Evolutionary conservation across 2,329 filamentous ascomycete genomes (phyloP), one percentile per base, ranked within the genome.

Genomic region (Exophiala xenobiotica): DNA sequence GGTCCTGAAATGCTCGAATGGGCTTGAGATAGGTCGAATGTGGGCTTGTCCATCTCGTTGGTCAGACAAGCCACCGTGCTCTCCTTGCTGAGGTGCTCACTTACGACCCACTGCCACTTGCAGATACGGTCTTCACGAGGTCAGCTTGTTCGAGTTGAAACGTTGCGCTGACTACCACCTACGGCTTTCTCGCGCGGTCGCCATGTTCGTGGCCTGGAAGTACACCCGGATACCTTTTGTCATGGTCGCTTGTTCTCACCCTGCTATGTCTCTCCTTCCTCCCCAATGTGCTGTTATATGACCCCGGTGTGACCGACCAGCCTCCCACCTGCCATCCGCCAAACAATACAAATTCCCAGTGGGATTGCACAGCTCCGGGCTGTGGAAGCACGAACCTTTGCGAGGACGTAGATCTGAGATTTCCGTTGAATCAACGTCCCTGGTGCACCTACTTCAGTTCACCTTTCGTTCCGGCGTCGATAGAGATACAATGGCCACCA

Each of bases 1-100:
- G 18, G 31, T 54, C 51, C 55, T 58, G 40, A 19, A 24, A 1
- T 27, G 39, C 45, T 33, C 31, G 9, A 22, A 16, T 20, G 35
- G 44, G 43, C 29, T 26, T 27, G 24, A 46, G 54, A 51, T 54
- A 54, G 51, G 48, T 33, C 46, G 6, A 22, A 35, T 53, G 52
- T 42, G 47, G 54, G 51, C 46, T 23, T 44, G 50, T 40, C 38
- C 43, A 49, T 53, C 49, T 42, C 42, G 47, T 52, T 58, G 55
- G 49, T 55, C 55, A 49, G 33, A 53, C 52, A 53, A 55, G 49
- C 55, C 52, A 51, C 40, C n/a, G n/a, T n/a, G n/a, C n/a, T n/a
- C n/a, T n/a, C 48, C 49, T 33, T 33, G 42, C 27, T 37, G 49
- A 37, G 19, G 12, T 46, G 20, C 24, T 40, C 38, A 33, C 27